A percentile compares a stretch with the other conserved stretches of the same genome.
Conservation (phyloP, 352 stramenopile genomes). For the Phytophthora pistaciae region DNA sequence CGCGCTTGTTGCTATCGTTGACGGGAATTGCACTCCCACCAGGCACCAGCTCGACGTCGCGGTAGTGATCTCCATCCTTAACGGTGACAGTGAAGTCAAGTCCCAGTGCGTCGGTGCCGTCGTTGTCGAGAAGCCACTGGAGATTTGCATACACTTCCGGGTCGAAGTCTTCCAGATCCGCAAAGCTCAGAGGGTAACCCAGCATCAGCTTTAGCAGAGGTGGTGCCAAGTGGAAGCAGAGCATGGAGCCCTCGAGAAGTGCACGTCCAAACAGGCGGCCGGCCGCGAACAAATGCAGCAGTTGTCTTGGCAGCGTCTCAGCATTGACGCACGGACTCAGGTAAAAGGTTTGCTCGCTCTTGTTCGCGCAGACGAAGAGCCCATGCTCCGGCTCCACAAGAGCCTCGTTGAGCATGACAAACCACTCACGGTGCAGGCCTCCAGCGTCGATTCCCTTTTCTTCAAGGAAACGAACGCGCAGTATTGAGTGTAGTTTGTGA, state of each 20-base stretch:
- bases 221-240: constrained; percentile 91
- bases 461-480: constrained; percentile 68
- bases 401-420: constrained; percentile 55
- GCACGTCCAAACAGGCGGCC: constrained; percentile 50
- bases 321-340: constrained; percentile 40
- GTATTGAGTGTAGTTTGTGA: constrained; percentile 30
- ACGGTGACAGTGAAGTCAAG: constrained; percentile 54
- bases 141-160: constrained; percentile 46
- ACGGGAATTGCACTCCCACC: constrained; percentile 64
- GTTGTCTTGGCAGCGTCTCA: constrained; percentile 36
- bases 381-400: constrained; percentile 33
- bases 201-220: constrained; percentile 96
- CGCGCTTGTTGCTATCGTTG: constrained; percentile 91
- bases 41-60: constrained; percentile 40
- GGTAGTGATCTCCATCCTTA: constrained; percentile 21
- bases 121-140: constrained; percentile 59
- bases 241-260: constrained; percentile 85
- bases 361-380: constrained; percentile 40
- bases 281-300: constrained; percentile 36
- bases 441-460: constrained; percentile 72
- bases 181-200: constrained; percentile 90
- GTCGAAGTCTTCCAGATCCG: constrained; percentile 82
- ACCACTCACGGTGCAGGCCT: constrained; percentile 78
- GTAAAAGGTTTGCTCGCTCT: constrained; percentile 46
- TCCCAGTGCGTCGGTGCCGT: constrained; percentile 43